Evolutionary conservation across 2,329 filamentous ascomycete species (phyloP).

Genomic region (Fusarium sp.): DNA sequence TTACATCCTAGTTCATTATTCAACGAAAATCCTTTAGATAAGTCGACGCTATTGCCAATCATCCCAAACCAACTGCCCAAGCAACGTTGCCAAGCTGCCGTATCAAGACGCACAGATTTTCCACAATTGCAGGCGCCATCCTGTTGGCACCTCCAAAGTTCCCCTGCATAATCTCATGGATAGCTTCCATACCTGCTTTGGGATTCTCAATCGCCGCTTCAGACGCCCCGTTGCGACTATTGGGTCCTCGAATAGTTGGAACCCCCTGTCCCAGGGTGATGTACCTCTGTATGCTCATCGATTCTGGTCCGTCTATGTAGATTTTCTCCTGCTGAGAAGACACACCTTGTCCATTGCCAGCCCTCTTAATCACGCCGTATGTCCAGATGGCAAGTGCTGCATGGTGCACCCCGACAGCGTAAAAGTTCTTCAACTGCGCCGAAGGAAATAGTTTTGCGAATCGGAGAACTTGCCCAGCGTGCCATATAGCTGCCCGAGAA

Average conservation of each 20-base stretch:
- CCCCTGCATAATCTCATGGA: constrained; percentile 65
- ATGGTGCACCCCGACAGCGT: constrained; percentile 76
- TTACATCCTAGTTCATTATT: background rate
- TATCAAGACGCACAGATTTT: constrained; percentile 73
- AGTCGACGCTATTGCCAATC: background rate
- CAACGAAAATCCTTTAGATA: background rate
- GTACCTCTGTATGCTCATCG: constrained; percentile 65
- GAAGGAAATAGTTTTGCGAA: constrained; percentile 66
- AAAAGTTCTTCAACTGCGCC: constrained; percentile 71
- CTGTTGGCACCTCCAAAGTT: constrained; percentile 61
- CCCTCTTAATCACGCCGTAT: constrained; percentile 69
- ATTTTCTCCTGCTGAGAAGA: constrained; percentile 55
- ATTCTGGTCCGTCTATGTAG: constrained; percentile 68
- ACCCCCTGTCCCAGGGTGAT: constrained; percentile 65
- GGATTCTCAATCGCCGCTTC: constrained; percentile 65
- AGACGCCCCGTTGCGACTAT: constrained; percentile 42
- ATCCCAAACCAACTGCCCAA: constrained; percentile 51
- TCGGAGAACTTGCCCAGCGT: constrained; percentile 74
- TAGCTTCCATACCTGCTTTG: constrained; percentile 66
- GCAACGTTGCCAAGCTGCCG: constrained; percentile 67
- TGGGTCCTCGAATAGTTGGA: constrained; percentile 59
- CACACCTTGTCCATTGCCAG: constrained; percentile 49
- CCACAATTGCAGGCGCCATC: constrained; percentile 69
- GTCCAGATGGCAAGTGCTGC: constrained; percentile 76
- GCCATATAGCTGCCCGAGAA: constrained; percentile 71